Evolutionary conservation across 352 stramenopile genomes (phyloP).

Genomic region (Pythium folliculosum): DNA sequence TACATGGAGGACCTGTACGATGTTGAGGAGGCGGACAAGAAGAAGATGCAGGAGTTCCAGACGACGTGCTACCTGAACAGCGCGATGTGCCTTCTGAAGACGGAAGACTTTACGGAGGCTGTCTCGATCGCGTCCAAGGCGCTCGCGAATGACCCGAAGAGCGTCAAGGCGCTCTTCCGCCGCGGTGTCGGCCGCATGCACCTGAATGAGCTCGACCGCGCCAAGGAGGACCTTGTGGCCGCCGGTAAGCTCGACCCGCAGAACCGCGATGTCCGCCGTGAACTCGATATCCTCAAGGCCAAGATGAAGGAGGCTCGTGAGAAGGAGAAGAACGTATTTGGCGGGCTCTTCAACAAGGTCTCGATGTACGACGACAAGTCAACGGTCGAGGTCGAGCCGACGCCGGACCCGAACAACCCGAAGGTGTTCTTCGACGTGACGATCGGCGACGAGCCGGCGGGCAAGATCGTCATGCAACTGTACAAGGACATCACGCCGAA

Average conservation of each 20-base stretch:
- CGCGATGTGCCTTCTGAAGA: slow-evolving; percentile 95
- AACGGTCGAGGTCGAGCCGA: slow-evolving; percentile 56
- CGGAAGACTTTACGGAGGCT: slow-evolving; percentile 88
- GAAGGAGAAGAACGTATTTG: slow-evolving; percentile 96
- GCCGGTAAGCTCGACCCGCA: slow-evolving; percentile 77
- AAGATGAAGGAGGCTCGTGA: slow-evolving; percentile 91
- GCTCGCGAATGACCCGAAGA: slow-evolving; percentile 80
- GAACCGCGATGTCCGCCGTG: slow-evolving; percentile 83
- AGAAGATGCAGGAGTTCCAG: slow-evolving; percentile 85
- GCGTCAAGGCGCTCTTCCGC: slow-evolving; percentile 86
- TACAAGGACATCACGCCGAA: slow-evolving; percentile 95
- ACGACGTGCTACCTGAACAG: slow-evolving; percentile 92
- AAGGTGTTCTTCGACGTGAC: slow-evolving; percentile 99
- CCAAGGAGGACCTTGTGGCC: slow-evolving; percentile 86
- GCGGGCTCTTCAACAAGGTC: slow-evolving; percentile 95
- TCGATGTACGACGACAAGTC: slow-evolving; percentile 98
- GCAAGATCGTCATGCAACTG: slow-evolving; percentile 96
- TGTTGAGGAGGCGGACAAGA: slow-evolving; percentile 82
- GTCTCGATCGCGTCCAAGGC: slow-evolving; percentile 77
- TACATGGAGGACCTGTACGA: slow-evolving; percentile 91
- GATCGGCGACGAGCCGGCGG: slow-evolving; percentile 88
- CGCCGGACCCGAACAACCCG: slow-evolving; percentile 88
- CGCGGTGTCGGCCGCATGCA: slow-evolving; percentile 83
- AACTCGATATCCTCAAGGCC: slow-evolving; percentile 77
- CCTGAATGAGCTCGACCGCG: slow-evolving; percentile 82